Evolutionary conservation across 2,329 filamentous ascomycete species (phyloP).

Genomic region (Teratosphaeria destructans): DNA sequence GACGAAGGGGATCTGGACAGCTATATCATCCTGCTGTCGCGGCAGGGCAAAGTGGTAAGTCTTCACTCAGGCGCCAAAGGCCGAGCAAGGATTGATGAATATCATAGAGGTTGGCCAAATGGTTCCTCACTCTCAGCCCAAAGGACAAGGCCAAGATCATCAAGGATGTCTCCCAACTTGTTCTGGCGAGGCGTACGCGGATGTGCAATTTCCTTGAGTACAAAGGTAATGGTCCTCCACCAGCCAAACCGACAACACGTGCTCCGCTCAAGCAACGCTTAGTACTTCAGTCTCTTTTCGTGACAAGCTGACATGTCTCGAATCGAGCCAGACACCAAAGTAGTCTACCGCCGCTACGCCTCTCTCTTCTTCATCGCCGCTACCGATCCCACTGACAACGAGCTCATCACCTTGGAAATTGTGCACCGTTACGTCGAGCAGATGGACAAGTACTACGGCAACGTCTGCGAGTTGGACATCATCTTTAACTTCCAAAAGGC

Average conservation of each 20-base stretch:
- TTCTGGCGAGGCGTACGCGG: conserved; percentile 86
- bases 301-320: background rate
- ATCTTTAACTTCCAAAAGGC: conserved; percentile 99
- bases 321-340: conserved; percentile 68
- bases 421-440: conserved; percentile 99
- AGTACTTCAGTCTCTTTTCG: background rate
- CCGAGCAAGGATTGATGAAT: background rate
- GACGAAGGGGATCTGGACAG: conserved; percentile 37
- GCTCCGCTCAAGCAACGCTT: conserved; percentile 1
- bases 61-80: background rate
- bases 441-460: conserved; percentile 99
- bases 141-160: conserved; percentile 99
- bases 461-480: conserved; percentile 98
- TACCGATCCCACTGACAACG: conserved; percentile 93
- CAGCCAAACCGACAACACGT: conserved; percentile 2
- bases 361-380: conserved; percentile 99
- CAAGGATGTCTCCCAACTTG: conserved; percentile 97
- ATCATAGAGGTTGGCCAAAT: conserved; percentile 85
- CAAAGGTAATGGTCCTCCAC: conserved; percentile 56
- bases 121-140: conserved; percentile 95
- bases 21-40: conserved; percentile 93
- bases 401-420: conserved; percentile 94
- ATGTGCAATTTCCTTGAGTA: conserved; percentile 99
- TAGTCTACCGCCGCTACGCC: conserved; percentile 96
- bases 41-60: conserved; percentile 98